Percentiles rank a stretch among this genome's conserved stretches.
Evolutionary conservation across 768 basidiomycete species (phyloP).

Genomic region (Pulveroboletus sp.): DNA sequence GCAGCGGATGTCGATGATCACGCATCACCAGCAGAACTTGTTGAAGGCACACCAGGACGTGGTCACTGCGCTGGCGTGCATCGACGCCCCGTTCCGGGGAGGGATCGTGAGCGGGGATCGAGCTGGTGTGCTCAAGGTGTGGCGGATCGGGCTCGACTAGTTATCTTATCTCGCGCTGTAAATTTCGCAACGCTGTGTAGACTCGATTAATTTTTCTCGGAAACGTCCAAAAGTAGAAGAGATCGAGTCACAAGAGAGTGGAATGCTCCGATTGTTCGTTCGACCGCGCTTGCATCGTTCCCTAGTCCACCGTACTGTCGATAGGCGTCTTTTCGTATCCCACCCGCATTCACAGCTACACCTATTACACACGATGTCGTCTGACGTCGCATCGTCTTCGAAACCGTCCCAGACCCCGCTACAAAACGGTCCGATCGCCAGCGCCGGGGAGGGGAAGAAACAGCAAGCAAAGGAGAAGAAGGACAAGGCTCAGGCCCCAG

Average conservation of each 20-base stretch:
- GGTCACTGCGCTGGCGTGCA: conserved; percentile 76
- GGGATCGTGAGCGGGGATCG: conserved; percentile 91
- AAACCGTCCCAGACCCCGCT: conserved; percentile 41
- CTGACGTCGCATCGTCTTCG: conserved; percentile 51
- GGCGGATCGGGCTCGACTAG: conserved; percentile 62
- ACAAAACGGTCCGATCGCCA: conserved; percentile 38
- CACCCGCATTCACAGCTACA: background rate
- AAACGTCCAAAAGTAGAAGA: conserved; percentile 25
- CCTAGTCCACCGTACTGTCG: conserved; percentile 17
- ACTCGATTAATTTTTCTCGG: conserved; percentile 1
- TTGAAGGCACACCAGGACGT: conserved; percentile 88
- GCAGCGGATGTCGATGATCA: conserved; percentile 73
- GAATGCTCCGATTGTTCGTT: conserved; percentile 34
- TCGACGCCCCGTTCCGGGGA: conserved; percentile 91
- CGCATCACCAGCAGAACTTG: conserved; percentile 78
- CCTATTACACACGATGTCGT: conserved; percentile 43
- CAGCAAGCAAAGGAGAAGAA: conserved; percentile 43
- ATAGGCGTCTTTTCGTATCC: conserved; percentile 4
- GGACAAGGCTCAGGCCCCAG: conserved; percentile 28
- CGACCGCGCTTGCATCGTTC: conserved; percentile 27
- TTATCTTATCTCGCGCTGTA: background rate
- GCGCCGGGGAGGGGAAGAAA: conserved; percentile 33
- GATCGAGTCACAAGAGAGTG: conserved; percentile 19
- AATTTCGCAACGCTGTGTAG: too few relatives aligned
- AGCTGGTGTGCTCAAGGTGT: conserved; percentile 87